Evolutionary conservation across 106 monocot species (phyloP), one percentile per base, ranked within the genome.

Genomic region (Dendrobium officinale): DNA sequence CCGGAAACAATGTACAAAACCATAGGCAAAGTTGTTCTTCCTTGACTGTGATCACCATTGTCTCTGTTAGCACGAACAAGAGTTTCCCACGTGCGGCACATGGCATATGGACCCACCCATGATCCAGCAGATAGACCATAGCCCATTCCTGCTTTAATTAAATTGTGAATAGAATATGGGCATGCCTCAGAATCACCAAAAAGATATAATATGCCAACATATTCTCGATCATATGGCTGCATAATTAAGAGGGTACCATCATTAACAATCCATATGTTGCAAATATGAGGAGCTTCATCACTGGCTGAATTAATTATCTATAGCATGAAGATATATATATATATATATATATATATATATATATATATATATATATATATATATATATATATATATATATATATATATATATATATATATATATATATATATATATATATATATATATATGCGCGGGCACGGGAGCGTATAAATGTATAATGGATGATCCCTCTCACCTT

Each of bases 51-150:
- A 33, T 85, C 80, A 72, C n/a, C 49, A 56, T 79, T 73, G 22
- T 88, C 89, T 75, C 75, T 82, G 9, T 79, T 86, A 64, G 41
- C 27, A 55, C 87, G 88, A 24, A 80, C 80, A 80, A 99, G 89
- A 73, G 87, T 85, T 83, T 92, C 91, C 99, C 99, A 99, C 19
- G 99, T 84, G 49, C 99, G 95, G 83, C 95, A 99, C 88, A 95
- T 93, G 70, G 99, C 99, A 90, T 99, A 99, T 56, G 95, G 99
- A 77, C 99, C 95, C 73, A 99, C 81, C 99, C 99, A 99, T 74
- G 95, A 89, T 78, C 99, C 99, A 64, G 91, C 89, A 73, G 87
- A 86, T 85, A 99, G 86, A 58, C 95, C 98, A 87, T 98, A 93
- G 22, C 74, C 81, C 56, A 61, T 91, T 42, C 98, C 98, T n/a